A percentile compares a stretch with the other conserved stretches of the same genome.
phyloP scores from a whole-genome alignment of 2,329 filamentous ascomycete genomes.

The Periconia macrospinosa region DNA sequence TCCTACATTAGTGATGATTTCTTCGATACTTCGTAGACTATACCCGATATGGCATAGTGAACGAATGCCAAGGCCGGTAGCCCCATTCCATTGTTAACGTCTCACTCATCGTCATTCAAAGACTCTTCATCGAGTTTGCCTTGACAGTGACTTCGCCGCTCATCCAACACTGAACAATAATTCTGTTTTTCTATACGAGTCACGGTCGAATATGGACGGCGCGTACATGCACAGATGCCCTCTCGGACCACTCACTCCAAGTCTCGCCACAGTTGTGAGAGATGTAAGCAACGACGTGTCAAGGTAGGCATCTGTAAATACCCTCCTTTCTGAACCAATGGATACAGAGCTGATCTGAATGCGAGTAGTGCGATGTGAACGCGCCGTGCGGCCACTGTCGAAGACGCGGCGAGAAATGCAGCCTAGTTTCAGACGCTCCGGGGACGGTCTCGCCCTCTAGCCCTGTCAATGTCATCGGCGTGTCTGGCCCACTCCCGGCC shows the following conservation, averaged over 20 bases:
- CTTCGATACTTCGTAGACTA: not conserved
- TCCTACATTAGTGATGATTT: not conserved
- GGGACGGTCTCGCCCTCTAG: not conserved
- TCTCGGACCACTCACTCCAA: not conserved
- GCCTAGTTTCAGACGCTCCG: not conserved
- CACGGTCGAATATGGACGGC: not conserved
- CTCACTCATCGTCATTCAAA: not conserved
- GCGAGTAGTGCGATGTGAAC: constrained; percentile 1
- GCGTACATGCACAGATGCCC: not conserved
- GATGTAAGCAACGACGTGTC: not conserved
- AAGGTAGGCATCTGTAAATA: not conserved
- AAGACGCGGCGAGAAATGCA: constrained; percentile 2
- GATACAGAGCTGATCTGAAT: not conserved
- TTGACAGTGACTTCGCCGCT: not conserved
- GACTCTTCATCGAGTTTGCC: not conserved
- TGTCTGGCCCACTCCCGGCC: not conserved
- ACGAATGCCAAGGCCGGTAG: not conserved
- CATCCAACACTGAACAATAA: not conserved
- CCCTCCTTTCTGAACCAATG: too few relatives aligned
- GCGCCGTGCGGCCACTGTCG: constrained; percentile 1
- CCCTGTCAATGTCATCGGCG: not conserved
- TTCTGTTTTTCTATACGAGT: not conserved
- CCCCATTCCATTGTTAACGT: too few relatives aligned
- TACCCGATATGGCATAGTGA: not conserved
- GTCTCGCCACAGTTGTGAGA: not conserved